Base-by-base conservation (phyloP, 1,139 yeast species). In the Pichia inconspicua region DNA sequence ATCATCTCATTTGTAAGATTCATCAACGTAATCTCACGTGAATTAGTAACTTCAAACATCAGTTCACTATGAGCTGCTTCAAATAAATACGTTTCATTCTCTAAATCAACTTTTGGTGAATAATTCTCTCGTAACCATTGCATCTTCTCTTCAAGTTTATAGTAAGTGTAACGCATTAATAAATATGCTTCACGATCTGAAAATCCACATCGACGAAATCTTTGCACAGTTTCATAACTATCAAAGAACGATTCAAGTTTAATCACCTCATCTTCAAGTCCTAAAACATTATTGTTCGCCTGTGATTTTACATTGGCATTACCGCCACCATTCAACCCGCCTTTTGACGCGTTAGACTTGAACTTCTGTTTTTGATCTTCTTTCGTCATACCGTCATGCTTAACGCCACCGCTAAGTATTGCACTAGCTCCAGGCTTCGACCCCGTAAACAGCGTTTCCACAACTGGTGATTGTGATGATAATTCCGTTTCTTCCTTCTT, bases 41-140 rank as follows among this genome's bases (percentile, higher is more conserved):
- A 75, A 45, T 84, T 74, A 41, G 84, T 82, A 25, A 89, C 78
- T 58, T 89, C 96, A 38, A 86, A 88, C 45, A 85, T 66, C 40
- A 92, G 69, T 63, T 92, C 97, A 49, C 92, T 84, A 56, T 89
- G 87, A 0, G 97, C 96, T 42, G 97, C 95, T 62, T 89, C 94
- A 65, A 89, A 90, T 30, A 92, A 69, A 63, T 92, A 92, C 25
- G 80, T 77, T 59, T 89, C 96, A 59, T 89, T 90, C 54, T 88
- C 96, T 17, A 88, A 70, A 55, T 87, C 95, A 55, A 78, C 78
- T 27, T 69, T 68, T 36, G 87, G 86, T 9, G 88, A 73, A 59
- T 78, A 80, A 52, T 75, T 76, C 2, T 75, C 73, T 35, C 80
- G 73, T 41, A 85, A 69, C 58, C 78, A 77, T 7, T 75, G 69